These are phyloP conservation scores for Osmanthus fragrans DNA, from an alignment of 257 asterid species.

Conservation along the genomic window DNA sequence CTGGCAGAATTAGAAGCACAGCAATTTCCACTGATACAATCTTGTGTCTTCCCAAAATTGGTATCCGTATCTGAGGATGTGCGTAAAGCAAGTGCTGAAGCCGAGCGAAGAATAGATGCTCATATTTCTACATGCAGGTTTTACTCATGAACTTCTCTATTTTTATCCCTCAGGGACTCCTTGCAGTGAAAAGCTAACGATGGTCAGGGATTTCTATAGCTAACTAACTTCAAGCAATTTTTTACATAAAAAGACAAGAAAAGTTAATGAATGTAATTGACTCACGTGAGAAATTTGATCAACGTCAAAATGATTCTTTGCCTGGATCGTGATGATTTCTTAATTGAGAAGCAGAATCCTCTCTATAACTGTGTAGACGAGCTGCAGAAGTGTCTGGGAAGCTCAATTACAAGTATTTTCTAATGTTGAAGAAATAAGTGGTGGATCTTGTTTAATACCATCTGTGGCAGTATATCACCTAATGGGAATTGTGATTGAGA, in stretches of 20 bases:
- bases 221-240: not conserved
- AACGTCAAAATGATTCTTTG: not conserved
- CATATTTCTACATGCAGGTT: constrained; percentile 82
- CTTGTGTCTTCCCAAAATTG: constrained; percentile 81
- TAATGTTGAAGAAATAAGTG: constrained; percentile 9
- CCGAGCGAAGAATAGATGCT: constrained; percentile 82
- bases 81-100: constrained; percentile 85
- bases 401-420: not conserved
- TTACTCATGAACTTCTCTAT: not conserved
- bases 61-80: constrained; percentile 74
- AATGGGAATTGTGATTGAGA: not conserved
- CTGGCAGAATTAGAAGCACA: constrained; percentile 87
- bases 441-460: constrained; percentile 14
- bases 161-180: not conserved
- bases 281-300: not conserved
- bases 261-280: not conserved
- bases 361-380: not conserved
- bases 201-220: constrained; percentile 6
- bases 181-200: constrained; percentile 7
- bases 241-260: not conserved
- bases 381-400: constrained; percentile 11
- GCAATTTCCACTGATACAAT: constrained; percentile 86
- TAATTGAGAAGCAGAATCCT: not conserved
- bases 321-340: constrained; percentile 16
- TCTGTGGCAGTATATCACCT: not conserved